Evolutionary conservation across 306 rosid species (phyloP).

Genomic region (Potentilla sterilis): DNA sequence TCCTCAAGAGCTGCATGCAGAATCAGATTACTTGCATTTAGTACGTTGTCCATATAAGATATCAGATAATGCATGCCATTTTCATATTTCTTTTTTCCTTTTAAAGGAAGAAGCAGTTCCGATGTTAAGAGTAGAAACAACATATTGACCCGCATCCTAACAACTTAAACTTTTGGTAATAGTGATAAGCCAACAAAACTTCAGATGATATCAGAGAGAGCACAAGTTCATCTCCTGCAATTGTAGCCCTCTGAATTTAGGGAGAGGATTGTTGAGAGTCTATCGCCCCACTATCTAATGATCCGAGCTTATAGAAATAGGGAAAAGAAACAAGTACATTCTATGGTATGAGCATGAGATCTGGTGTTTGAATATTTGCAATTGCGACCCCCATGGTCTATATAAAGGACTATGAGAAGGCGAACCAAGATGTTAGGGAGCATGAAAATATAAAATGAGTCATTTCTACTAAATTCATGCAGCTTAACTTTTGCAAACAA

Average conservation of each 20-base stretch:
- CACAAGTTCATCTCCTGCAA: not conserved
- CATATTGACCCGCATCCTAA: not conserved
- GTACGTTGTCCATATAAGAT: constrained; percentile 5
- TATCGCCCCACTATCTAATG: not conserved
- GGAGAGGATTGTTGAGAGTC: constrained; percentile 1
- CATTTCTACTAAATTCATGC: not conserved
- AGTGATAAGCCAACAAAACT: constrained; percentile 10
- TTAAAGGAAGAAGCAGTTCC: not conserved
- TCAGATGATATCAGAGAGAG: not conserved
- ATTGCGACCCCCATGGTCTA: not conserved
- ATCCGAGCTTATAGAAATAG: not conserved
- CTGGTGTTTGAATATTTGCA: not conserved
- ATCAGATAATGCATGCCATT: constrained; percentile 3
- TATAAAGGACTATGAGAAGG: not conserved
- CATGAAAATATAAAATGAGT: not conserved
- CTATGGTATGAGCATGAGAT: not conserved
- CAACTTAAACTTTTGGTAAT: not conserved
- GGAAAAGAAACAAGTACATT: not conserved
- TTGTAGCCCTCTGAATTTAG: not conserved
- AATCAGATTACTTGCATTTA: constrained; percentile 18
- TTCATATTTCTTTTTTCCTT: constrained; percentile 9
- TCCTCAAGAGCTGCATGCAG: constrained; percentile 63
- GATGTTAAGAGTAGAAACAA: not conserved
- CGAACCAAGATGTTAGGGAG: not conserved
- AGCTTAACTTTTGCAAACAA: not conserved